Percentiles rank a stretch among this genome's conserved stretches.
Conservation (phyloP, 345 rosid genomes). For the Rhodomyrtus tomentosa region DNA sequence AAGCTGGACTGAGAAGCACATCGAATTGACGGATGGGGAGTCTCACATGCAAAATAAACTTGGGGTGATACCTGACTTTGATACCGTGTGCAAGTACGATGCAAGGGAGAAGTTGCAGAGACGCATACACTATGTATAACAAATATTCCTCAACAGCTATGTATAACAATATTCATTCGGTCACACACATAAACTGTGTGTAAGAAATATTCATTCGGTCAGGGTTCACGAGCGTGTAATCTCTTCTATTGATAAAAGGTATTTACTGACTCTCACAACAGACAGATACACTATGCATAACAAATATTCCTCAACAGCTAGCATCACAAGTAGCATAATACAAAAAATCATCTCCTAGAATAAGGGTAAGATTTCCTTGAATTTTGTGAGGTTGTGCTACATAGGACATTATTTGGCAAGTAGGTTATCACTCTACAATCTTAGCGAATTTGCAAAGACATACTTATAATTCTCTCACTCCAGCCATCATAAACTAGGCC, state of each 20-base stretch:
- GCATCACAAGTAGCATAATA: not conserved
- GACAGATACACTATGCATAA: not conserved
- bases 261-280: not conserved
- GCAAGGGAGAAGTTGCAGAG: not conserved
- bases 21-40: not conserved
- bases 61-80: not conserved
- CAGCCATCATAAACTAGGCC: not conserved
- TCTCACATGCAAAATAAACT: not conserved
- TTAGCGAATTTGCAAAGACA: not conserved
- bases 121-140: no score
- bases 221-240: not conserved
- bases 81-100: not conserved
- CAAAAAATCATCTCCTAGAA: not conserved
- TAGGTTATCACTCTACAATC: not conserved
- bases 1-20: not conserved
- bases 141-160: no score
- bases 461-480: not conserved
- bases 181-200: no score
- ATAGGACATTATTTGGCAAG: not conserved
- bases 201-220: not conserved
- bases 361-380: not conserved
- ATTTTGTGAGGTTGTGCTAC: not conserved
- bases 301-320: not conserved
- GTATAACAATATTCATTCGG: no score
- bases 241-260: not conserved